A percentile compares a stretch with the other conserved stretches of the same genome.
Conservation (phyloP, 129 eudicot genomes). For the Helianthus tuberosus region DNA sequence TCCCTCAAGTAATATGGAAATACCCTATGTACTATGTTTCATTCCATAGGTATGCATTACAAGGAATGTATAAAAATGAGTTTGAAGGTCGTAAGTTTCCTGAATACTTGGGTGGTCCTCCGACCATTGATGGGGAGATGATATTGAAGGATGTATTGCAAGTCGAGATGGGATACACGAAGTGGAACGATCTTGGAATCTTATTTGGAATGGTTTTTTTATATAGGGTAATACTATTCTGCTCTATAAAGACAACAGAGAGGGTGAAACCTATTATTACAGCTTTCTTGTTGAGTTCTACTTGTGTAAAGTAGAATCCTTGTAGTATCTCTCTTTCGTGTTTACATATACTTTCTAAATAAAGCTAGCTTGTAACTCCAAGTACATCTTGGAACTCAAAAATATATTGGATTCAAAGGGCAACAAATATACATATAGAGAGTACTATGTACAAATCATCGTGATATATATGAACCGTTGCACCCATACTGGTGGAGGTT, state of each 20-base stretch:
- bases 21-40: conserved; percentile 58
- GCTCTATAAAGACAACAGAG: conserved; percentile 40
- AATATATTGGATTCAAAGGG: no score
- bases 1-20: conserved; percentile 45
- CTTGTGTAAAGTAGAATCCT: background rate
- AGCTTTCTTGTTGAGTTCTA: conserved; percentile 13
- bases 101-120: background rate
- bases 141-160: conserved; percentile 48
- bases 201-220: conserved; percentile 55
- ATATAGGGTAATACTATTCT: conserved; percentile 45
- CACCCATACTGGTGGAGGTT: no score
- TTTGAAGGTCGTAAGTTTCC: conserved; percentile 31
- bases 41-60: conserved; percentile 47
- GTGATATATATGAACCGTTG: no score
- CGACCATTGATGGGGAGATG: conserved; percentile 31
- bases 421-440: no score
- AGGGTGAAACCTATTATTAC: conserved; percentile 32
- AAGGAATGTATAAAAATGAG: conserved; percentile 58
- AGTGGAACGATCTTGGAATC: conserved; percentile 64
- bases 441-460: no score
- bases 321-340: background rate
- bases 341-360: background rate
- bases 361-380: background rate
- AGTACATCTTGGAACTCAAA: background rate
- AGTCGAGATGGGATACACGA: conserved; percentile 50